Conservation (phyloP, 1,139 yeast genomes). For the Hyphopichia wangnamkhiaoensis region DNA sequence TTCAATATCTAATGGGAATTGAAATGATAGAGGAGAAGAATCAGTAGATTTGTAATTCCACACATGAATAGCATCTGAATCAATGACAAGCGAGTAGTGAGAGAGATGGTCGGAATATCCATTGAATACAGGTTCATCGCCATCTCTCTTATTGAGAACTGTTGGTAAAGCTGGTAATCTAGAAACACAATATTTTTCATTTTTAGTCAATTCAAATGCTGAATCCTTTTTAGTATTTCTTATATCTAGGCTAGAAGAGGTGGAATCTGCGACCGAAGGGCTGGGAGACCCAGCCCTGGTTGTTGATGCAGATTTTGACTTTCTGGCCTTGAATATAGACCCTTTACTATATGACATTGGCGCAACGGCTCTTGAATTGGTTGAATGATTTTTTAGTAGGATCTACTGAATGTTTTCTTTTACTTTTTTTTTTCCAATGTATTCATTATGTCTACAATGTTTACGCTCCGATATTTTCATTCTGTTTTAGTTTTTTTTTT, state of each 20-base stretch:
- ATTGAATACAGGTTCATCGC: constrained; percentile 20
- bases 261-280: background rate
- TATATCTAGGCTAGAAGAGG: background rate
- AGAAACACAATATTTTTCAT: constrained; percentile 58
- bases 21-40: constrained; percentile 55
- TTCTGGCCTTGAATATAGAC: constrained; percentile 15
- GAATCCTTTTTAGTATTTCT: constrained; percentile 3
- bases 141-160: constrained; percentile 29
- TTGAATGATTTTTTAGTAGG: background rate
- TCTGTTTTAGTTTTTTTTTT: no score
- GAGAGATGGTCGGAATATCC: constrained; percentile 60
- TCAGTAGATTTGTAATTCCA: constrained; percentile 73
- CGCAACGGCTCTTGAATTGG: background rate
- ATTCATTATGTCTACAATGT: no score
- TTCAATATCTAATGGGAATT: constrained; percentile 36
- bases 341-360: constrained; percentile 11
- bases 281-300: constrained; percentile 2
- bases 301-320: constrained; percentile 5
- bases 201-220: constrained; percentile 57
- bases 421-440: no score
- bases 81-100: constrained; percentile 55
- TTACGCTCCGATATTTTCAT: no score
- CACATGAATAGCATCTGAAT: constrained; percentile 54
- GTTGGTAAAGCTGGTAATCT: constrained; percentile 61
- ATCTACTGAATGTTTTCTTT: no score